Percentiles rank a stretch among this genome's conserved stretches.
Evolutionary conservation across 352 stramenopile genomes (phyloP).

Genomic region (Pythium graminicola): DNA sequence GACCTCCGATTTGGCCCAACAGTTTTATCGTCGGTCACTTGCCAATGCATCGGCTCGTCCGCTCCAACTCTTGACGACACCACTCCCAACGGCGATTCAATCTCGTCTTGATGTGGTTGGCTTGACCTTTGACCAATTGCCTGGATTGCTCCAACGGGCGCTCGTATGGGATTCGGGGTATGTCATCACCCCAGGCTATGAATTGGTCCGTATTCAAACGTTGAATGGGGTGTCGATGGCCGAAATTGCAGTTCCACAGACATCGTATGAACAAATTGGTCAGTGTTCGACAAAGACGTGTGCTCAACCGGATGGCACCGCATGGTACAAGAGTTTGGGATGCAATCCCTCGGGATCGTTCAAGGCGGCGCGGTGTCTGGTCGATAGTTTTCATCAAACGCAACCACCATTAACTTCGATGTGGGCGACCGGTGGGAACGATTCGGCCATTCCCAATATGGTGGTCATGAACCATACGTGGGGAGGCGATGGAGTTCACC

Average conservation of each 20-base stretch:
- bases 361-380: conserved; percentile 18
- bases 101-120: background rate
- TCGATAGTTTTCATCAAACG: conserved; percentile 10
- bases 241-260: conserved; percentile 30
- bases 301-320: conserved; percentile 26
- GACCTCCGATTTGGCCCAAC: conserved; percentile 66
- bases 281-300: conserved; percentile 33
- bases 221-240: conserved; percentile 38
- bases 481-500: conserved; percentile 10
- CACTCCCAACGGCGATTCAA: background rate
- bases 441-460: conserved; percentile 30
- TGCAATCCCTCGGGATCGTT: conserved; percentile 22
- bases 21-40: conserved; percentile 48
- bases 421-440: conserved; percentile 38
- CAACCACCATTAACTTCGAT: conserved; percentile 32
- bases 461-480: conserved; percentile 31
- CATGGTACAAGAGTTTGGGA: conserved; percentile 24
- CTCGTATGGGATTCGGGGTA: conserved; percentile 43
- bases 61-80: background rate
- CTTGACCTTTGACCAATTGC: background rate
- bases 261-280: conserved; percentile 16
- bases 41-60: conserved; percentile 23
- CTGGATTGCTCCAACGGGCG: conserved; percentile 34
- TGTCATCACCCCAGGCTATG: conserved; percentile 25
- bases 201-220: conserved; percentile 32